These are phyloP conservation scores for Samsoniella hepiali DNA, from an alignment of 2,329 filamentous ascomycete genomes.

Conservation along the genomic window DNA sequence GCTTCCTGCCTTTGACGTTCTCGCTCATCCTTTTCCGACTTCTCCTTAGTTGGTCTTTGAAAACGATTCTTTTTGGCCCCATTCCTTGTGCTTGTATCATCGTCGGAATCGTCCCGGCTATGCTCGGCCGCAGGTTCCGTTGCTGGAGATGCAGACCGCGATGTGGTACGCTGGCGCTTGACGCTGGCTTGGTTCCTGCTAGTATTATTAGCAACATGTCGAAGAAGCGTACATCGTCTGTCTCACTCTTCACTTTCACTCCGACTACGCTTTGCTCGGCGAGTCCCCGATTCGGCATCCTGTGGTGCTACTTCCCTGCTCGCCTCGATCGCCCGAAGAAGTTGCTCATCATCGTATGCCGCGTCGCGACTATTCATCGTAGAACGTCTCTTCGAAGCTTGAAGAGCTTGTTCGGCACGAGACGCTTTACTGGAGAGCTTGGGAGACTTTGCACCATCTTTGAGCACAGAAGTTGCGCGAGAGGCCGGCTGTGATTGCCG, in stretches of 20 bases:
- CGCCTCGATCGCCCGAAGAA: conserved; percentile 87
- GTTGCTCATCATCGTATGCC: conserved; percentile 89
- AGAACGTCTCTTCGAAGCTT: conserved; percentile 77
- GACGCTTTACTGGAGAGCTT: conserved; percentile 55
- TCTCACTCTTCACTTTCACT: conserved; percentile 95
- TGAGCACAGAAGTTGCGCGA: conserved; percentile 62
- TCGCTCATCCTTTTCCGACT: conserved; percentile 67
- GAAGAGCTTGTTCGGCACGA: conserved; percentile 48
- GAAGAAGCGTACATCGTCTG: conserved; percentile 23
- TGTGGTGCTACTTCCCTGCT: conserved; percentile 76
- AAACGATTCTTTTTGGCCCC: conserved; percentile 59
- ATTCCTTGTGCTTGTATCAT: conserved; percentile 55
- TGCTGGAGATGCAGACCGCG: conserved; percentile 64
- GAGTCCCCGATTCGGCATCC: conserved; percentile 45
- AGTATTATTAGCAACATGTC: conserved; percentile 23
- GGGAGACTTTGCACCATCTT: conserved; percentile 56
- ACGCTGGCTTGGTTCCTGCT: conserved; percentile 64
- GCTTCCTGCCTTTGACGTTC: conserved; percentile 72
- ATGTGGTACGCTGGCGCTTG: conserved; percentile 82
- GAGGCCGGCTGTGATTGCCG: conserved; percentile 55
- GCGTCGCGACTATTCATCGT: conserved; percentile 97
- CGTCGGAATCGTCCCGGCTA: conserved; percentile 66
- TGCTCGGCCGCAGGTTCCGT: conserved; percentile 44
- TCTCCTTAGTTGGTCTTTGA: conserved; percentile 59
- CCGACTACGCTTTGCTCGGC: conserved; percentile 76